Evolutionary conservation across 352 stramenopile genomes (phyloP), one percentile per base, ranked within the genome.

Genomic region (Phytopythium delawarense): DNA sequence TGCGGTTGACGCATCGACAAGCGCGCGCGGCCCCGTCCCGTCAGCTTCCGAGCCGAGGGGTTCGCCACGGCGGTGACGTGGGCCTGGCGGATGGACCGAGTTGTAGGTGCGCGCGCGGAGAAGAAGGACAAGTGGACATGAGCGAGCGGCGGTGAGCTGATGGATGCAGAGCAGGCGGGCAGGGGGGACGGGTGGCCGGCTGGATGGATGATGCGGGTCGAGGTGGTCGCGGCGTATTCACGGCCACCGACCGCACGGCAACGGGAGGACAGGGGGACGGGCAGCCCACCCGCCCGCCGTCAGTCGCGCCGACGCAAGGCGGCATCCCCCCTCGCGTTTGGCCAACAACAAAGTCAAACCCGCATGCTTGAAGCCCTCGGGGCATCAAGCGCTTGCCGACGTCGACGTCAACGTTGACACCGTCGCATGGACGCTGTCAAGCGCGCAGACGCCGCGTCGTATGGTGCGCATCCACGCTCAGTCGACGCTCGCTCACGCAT

Each of bases 181-280:
- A 12, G 42, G 18, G 42, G 25, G 13, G n/a, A n/a, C n/a, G n/a
- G n/a, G n/a, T n/a, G n/a, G n/a, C n/a, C n/a, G n/a, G n/a, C n/a
- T 37, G 32, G 32, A 4, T 37, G 48, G 48, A 37, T 53, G 48
- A 53, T 37, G 48, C 13, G 13, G 48, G 13, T 12, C 25, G 48
- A 53, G 48, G 48, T 53, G 48, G 48, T 53, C 48, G 48, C 48
- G 21, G 48, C 12, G 48, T 53, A 53, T 53, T 21, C 48, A 30
- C 44, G 40, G 18, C 18, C 15, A 6, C 0, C 18, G 40, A n/a
- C n/a, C n/a, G n/a, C n/a, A 4, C n/a, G 18, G 28, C 7, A 25
- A 30, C n/a, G 44, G 44, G n/a, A 25, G 20, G 44, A 50, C 44
- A 50, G 40, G 40, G n/a, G 39, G 32, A 37, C 12, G 39, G 18